These are phyloP conservation scores for Komagataella pastoris DNA, from an alignment of 805 yeast genomes.

Conservation along the genomic window DNA sequence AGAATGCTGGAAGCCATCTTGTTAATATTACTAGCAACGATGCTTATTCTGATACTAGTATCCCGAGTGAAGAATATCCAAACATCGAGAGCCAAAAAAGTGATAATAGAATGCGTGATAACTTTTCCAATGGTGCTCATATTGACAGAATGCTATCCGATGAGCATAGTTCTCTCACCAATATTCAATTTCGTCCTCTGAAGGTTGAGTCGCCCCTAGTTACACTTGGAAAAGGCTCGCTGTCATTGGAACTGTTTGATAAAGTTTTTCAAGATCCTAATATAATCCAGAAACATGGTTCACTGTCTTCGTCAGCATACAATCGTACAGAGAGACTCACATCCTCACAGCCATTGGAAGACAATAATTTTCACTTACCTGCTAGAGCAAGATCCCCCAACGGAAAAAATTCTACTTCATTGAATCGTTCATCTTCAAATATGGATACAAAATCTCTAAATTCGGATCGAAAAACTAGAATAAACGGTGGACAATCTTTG, in stretches of 20 bases:
- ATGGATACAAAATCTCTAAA: background rate
- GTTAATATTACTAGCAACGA: background rate
- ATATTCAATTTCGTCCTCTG: background rate
- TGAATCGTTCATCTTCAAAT: background rate
- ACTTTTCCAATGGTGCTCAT: background rate
- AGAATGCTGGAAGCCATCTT: background rate
- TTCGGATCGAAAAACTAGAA: background rate
- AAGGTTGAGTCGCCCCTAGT: slow-evolving; percentile 27
- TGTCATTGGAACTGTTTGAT: slow-evolving; percentile 21
- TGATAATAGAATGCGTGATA: background rate
- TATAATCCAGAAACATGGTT: background rate
- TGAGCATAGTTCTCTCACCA: background rate
- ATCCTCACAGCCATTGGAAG: background rate
- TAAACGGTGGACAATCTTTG: background rate
- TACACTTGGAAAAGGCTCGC: slow-evolving; percentile 35
- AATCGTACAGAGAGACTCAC: background rate
- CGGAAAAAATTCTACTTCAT: background rate
- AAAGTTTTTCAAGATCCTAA: background rate
- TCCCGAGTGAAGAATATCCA: background rate
- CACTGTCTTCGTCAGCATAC: background rate
- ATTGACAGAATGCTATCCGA: background rate
- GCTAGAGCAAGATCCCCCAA: background rate
- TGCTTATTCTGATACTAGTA: background rate
- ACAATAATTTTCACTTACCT: background rate
- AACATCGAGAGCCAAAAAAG: background rate